phyloP scores from a whole-genome alignment of 2,329 filamentous ascomycete species.

The Aspergillus eucalypticola region DNA sequence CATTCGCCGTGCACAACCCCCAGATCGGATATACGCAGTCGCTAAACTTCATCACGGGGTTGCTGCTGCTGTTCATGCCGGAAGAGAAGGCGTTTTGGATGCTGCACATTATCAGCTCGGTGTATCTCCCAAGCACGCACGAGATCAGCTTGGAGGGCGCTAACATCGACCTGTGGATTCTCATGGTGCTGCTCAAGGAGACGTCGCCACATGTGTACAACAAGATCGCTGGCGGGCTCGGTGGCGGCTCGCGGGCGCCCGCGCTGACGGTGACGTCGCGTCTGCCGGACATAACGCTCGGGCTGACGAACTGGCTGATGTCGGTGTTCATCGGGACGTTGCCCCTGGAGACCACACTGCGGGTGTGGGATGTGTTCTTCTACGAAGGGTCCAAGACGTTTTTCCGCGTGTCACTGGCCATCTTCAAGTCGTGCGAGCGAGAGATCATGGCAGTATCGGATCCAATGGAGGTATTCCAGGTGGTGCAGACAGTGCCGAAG shows the following conservation, averaged over 20 bases:
- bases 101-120: conserved; percentile 84
- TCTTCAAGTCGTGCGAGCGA: conserved; percentile 83
- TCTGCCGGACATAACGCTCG: conserved; percentile 85
- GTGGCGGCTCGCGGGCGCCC: conserved; percentile 42
- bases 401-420: conserved; percentile 84
- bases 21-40: conserved; percentile 94
- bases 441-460: conserved; percentile 79
- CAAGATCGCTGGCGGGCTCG: conserved; percentile 72
- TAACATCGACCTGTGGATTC: conserved; percentile 88
- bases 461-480: conserved; percentile 93
- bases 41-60: conserved; percentile 88
- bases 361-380: conserved; percentile 94
- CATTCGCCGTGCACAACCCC: conserved; percentile 88
- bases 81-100: conserved; percentile 94
- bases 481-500: conserved; percentile 84
- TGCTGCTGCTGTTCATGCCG: conserved; percentile 84
- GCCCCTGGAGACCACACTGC: conserved; percentile 85
- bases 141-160: conserved; percentile 86
- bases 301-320: conserved; percentile 98
- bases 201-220: conserved; percentile 80
- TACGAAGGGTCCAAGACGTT: conserved; percentile 93
- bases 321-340: conserved; percentile 91
- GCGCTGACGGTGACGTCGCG: conserved; percentile 50
- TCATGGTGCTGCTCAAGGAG: conserved; percentile 84
- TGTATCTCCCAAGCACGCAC: conserved; percentile 88